Base-by-base conservation (phyloP, 495 filamentous ascomycete species). In the Penicillium lagena region DNA sequence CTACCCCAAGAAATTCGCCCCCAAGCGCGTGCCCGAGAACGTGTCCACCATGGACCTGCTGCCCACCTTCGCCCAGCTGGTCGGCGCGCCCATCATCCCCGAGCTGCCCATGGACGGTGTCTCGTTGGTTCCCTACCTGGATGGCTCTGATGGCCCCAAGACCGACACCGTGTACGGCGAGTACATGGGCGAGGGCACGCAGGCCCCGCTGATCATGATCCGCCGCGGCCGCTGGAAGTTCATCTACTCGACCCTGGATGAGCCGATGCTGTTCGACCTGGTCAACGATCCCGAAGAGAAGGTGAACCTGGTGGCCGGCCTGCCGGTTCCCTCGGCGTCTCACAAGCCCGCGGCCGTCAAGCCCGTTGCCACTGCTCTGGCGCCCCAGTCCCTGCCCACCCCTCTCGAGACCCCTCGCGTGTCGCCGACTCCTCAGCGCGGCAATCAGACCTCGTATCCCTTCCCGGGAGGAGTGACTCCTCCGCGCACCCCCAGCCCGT, bases 131-230 rank as follows among this genome's bases (percentile, higher is more conserved):
- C 82, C 86, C 10, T 82, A 89, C 53, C 66, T 94, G 17, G 70
- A 81, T 29, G 83, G 80, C 10, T 63, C 65, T 9, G 66, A 76
- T 4, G 71, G 73, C 28, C 40, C 64, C 34, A 61, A 63, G 39
- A 77, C 79, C 13, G 87, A 95, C 50, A 87, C 82, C 9, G 88
- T 88, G 14, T 83, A 88, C 53, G 87, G 85, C 43, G 89, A 95
- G 64, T 95, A 94, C 63, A 89, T 86, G 60, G 89, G 85, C 13
- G 89, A 95, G 64, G 89, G 89, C 36, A 93, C 89, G 3, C 75
- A 90, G 46, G 79, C 83, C 6, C 89, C 89, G 1, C 71, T 90
- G n/a, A 83, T 93, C 67, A 95, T 95, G 89, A 94, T 95, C 56
- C 78, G 80, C 29, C 81, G 85, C 36, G 88, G 87, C 9, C 67